A percentile compares a stretch with the other conserved stretches of the same genome.
phyloP scores from a whole-genome alignment of 2,329 filamentous ascomycete species.

The Ilyonectria robusta region DNA sequence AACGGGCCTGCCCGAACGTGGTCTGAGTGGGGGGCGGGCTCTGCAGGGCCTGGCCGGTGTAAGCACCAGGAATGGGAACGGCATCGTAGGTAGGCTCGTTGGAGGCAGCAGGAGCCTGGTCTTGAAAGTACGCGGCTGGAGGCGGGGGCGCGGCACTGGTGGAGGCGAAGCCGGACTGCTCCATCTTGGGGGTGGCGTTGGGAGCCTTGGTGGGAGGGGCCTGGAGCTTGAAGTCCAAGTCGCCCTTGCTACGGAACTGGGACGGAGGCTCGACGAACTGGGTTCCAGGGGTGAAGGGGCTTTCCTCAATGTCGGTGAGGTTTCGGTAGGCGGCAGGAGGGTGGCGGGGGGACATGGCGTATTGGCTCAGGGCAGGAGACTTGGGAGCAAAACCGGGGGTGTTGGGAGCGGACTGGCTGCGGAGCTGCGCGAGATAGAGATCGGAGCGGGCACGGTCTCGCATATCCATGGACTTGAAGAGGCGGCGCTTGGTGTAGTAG shows the following conservation, averaged over 20 bases:
- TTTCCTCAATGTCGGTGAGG: slow-evolving; percentile 61
- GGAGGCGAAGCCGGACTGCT: slow-evolving; percentile 74
- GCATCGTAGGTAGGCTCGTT: slow-evolving; percentile 88
- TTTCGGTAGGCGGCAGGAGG: slow-evolving; percentile 70
- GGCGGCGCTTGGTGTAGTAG: slow-evolving; percentile 95
- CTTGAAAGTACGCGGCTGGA: slow-evolving; percentile 64
- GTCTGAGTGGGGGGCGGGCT: slow-evolving; percentile 64
- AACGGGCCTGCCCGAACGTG: slow-evolving; percentile 57
- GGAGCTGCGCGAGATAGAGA: slow-evolving; percentile 90
- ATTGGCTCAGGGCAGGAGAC: slow-evolving; percentile 65
- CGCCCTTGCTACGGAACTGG: slow-evolving; percentile 66
- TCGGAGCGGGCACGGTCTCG: slow-evolving; percentile 95
- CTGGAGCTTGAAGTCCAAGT: slow-evolving; percentile 86
- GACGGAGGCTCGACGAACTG: slow-evolving; percentile 75
- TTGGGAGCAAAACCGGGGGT: slow-evolving; percentile 89
- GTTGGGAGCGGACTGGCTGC: slow-evolving; percentile 91
- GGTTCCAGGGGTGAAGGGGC: slow-evolving; percentile 67
- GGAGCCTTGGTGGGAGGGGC: slow-evolving; percentile 85
- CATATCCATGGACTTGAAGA: slow-evolving; percentile 96
- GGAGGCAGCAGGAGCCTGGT: slow-evolving; percentile 78
- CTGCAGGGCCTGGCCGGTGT: slow-evolving; percentile 70
- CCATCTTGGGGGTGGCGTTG: slow-evolving; percentile 79
- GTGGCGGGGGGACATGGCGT: slow-evolving; percentile 73
- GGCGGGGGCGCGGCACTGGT: slow-evolving; percentile 50
- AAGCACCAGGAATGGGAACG: slow-evolving; percentile 91